Evolutionary conservation across 768 basidiomycete genomes (phyloP).

Genomic region (Pulveroboletus frians): DNA sequence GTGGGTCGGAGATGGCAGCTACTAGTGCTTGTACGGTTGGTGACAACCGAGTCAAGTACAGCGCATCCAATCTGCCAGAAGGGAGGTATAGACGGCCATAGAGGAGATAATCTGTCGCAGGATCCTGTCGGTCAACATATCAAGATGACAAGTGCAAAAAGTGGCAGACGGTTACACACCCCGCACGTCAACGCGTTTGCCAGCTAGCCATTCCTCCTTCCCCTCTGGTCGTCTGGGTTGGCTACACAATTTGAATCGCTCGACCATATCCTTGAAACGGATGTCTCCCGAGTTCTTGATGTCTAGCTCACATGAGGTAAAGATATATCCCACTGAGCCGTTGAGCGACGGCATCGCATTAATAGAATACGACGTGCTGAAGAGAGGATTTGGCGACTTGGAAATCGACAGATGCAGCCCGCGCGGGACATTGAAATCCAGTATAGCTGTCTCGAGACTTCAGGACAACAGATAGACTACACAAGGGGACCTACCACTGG

Average conservation of each 20-base stretch:
- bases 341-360: slow-evolving; percentile 90
- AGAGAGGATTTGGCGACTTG: slow-evolving; percentile 83
- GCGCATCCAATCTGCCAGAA: slow-evolving; percentile 79
- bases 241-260: slow-evolving; percentile 80
- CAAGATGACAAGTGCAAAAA: slow-evolving; percentile 3
- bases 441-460: slow-evolving; percentile 53
- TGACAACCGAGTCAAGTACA: slow-evolving; percentile 79
- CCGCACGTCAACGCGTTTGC: slow-evolving; percentile 67
- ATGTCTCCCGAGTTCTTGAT: slow-evolving; percentile 65
- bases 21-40: slow-evolving; percentile 77
- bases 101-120: slow-evolving; percentile 74
- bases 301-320: slow-evolving; percentile 79
- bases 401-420: slow-evolving; percentile 77
- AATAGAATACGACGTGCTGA: slow-evolving; percentile 89
- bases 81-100: slow-evolving; percentile 92
- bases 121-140: slow-evolving; percentile 19
- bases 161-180: slow-evolving; percentile 43
- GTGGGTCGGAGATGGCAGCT: slow-evolving; percentile 81
- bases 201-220: slow-evolving; percentile 78
- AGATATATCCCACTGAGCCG: slow-evolving; percentile 90
- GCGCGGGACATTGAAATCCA: slow-evolving; percentile 85
- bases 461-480: slow-evolving; percentile 2
- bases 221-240: slow-evolving; percentile 75
- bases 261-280: slow-evolving; percentile 83
- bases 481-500: slow-evolving; percentile 56